Evolutionary conservation across 768 basidiomycete species (phyloP), one percentile per base, ranked within the genome.

Genomic region (Cyclocybe aegerita): DNA sequence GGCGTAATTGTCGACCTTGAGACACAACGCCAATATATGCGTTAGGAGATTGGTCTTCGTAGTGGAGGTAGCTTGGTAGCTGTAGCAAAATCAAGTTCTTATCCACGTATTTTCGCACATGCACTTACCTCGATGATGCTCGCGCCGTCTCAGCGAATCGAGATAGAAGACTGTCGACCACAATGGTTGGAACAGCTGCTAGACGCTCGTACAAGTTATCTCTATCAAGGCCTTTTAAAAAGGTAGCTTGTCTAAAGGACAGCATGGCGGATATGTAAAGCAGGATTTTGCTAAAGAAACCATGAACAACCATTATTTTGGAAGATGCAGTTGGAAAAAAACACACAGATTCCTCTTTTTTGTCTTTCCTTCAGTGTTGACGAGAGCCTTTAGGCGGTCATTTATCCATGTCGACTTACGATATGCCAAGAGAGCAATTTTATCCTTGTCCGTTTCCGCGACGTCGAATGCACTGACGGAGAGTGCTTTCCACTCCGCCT

Each of bases 201-300:
- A 96, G 70, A 50, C 78, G 78, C 40, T 86, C 80, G 36, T 77
- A 70, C 7, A 90, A 49, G 10, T 72, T 70, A 9, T 79, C 75
- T 57, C 83, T 80, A 39, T 80, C 64, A 60, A 80, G 55, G 31
- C 65, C 55, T 67, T 69, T 69, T 48, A 56, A 56, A 29, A 63
- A 57, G 6, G 76, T 68, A 0, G 75, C 61, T 55, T 74, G 72
- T 39, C 81, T 77, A 69, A 95, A 88, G 7, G 78, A 72, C 52
- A 95, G 72, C 79, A 98, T 85, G n/a, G 80, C 71, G 1, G 93
- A 83, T 55, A 96, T 85, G 70, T 93, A 95, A 50, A 86, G 71
- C 30, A 93, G 59, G 41, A 89, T 80, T 69, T 86, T 88, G 42
- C 91, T 93, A 60, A 31, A 17, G 52, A 43, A 49, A 46, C 5